phyloP scores from a whole-genome alignment of 2,329 filamentous ascomycete species.

The Pezicula radicicola region DNA sequence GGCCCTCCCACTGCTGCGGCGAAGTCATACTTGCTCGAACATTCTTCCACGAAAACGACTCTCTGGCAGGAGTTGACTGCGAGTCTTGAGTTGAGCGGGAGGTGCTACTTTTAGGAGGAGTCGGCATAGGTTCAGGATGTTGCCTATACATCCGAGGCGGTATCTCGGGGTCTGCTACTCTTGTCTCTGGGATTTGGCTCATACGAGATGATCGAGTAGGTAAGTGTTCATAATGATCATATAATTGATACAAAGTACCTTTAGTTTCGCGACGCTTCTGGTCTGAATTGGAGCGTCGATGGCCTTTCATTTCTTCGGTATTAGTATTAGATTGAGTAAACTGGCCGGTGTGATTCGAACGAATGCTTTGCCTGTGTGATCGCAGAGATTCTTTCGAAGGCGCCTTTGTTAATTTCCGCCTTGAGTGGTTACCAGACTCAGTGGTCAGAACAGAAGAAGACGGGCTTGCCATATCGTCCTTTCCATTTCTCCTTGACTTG shows the following conservation, averaged over 20 bases:
- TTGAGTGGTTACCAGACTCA: conserved; percentile 5
- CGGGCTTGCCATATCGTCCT: conserved; percentile 4
- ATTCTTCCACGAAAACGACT: conserved; percentile 24
- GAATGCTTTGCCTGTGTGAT: conserved; percentile 19
- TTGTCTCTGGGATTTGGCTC: conserved; percentile 22
- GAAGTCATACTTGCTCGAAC: conserved; percentile 17
- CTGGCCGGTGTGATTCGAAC: conserved; percentile 12
- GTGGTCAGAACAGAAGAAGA: conserved; percentile 18
- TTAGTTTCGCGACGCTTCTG: conserved; percentile 8
- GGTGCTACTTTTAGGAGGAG: background rate
- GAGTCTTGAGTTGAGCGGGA: background rate
- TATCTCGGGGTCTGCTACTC: conserved; percentile 9
- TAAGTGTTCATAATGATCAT: conserved; percentile 25
- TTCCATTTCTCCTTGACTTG: conserved; percentile 12
- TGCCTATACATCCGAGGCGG: background rate
- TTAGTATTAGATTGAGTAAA: background rate
- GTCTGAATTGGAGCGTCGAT: conserved; percentile 7
- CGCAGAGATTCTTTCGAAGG: conserved; percentile 24
- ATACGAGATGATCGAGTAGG: conserved; percentile 15
- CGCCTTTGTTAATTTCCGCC: conserved; percentile 19
- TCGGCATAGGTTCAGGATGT: background rate
- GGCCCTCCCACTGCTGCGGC: conserved; percentile 10
- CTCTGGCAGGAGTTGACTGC: conserved; percentile 7
- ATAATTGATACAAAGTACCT: conserved; percentile 13
- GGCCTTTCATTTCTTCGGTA: background rate